Evolutionary conservation across 192 early-diverging fungal species (phyloP).

Genomic region (Gryganskiella cystojenkinii): DNA sequence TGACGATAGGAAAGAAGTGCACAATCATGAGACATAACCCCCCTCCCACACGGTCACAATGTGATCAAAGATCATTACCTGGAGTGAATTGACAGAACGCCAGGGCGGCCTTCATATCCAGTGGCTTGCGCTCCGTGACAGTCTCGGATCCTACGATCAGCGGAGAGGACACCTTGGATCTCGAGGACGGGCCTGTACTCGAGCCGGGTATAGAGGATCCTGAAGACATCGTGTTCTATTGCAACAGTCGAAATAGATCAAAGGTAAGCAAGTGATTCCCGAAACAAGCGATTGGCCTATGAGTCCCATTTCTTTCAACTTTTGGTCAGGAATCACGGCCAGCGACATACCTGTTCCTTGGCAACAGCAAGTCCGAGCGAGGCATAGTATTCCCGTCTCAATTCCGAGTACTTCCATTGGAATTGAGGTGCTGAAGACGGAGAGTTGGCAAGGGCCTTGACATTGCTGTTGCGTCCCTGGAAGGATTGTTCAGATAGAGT

Average conservation of each 20-base stretch:
- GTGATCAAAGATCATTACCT: slow-evolving; percentile 10
- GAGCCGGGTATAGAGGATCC: slow-evolving; percentile 21
- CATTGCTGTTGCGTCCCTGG: slow-evolving; percentile 12
- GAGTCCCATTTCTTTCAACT: too few relatives aligned
- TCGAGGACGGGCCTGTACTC: slow-evolving; percentile 2
- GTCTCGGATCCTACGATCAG: slow-evolving; percentile 28
- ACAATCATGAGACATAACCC: too few relatives aligned
- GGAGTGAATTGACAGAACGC: slow-evolving; percentile 40
- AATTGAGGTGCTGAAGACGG: slow-evolving; percentile 46
- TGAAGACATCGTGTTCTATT: background rate
- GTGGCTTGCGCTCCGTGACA: slow-evolving; percentile 23
- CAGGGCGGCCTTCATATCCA: slow-evolving; percentile 20
- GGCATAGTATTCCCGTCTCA: slow-evolving; percentile 53
- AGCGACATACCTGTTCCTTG: slow-evolving; percentile 32
- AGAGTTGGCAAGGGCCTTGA: background rate
- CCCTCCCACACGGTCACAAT: too few relatives aligned
- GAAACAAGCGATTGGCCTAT: too few relatives aligned
- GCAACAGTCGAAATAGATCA: too few relatives aligned
- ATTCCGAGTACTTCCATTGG: slow-evolving; percentile 54
- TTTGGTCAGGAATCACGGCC: too few relatives aligned
- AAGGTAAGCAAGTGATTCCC: too few relatives aligned
- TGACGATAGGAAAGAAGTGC: too few relatives aligned
- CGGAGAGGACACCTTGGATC: slow-evolving; percentile 32
- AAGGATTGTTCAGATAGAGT: slow-evolving; percentile 40
- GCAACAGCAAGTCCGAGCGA: slow-evolving; percentile 43